Evolutionary conservation across 2,329 filamentous ascomycete genomes (phyloP).

Genomic region (Thelonectria rubi): DNA sequence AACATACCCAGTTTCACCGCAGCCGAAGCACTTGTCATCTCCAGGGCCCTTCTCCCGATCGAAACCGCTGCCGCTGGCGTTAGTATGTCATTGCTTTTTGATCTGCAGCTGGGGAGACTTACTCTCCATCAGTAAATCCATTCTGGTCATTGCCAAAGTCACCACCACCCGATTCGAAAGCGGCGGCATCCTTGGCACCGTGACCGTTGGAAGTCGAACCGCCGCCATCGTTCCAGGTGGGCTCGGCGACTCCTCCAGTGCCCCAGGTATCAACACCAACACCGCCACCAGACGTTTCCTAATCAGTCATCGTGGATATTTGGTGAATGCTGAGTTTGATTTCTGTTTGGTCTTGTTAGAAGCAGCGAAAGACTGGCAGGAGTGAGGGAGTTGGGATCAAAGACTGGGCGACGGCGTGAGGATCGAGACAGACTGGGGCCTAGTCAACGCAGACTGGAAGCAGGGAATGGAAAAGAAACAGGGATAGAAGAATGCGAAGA

Average conservation of each 20-base stretch:
- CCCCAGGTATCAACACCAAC: constrained; percentile 14
- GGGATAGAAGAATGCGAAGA: neutral
- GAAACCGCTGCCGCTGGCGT: constrained; percentile 4
- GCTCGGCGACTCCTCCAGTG: neutral
- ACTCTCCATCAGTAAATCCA: constrained; percentile 1
- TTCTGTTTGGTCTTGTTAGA: neutral
- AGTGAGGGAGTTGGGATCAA: neutral
- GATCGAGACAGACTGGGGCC: neutral
- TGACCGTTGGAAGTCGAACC: neutral
- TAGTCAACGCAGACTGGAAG: neutral
- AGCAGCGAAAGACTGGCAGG: neutral
- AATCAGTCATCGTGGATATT: constrained; percentile 20
- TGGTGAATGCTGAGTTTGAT: neutral
- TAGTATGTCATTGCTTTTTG: neutral
- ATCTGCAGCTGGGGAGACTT: neutral
- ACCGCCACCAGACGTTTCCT: constrained; percentile 10
- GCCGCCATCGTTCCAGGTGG: constrained; percentile 3
- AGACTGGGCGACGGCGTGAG: no score
- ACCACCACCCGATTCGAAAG: neutral
- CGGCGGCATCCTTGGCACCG: neutral
- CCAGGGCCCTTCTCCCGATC: constrained; percentile 18
- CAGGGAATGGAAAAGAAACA: neutral
- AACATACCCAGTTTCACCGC: constrained; percentile 49
- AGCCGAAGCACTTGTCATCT: constrained; percentile 49
- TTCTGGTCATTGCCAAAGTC: neutral